phyloP scores from a whole-genome alignment of 2,329 filamentous ascomycete genomes.

The Dactylellina cionopaga region DNA sequence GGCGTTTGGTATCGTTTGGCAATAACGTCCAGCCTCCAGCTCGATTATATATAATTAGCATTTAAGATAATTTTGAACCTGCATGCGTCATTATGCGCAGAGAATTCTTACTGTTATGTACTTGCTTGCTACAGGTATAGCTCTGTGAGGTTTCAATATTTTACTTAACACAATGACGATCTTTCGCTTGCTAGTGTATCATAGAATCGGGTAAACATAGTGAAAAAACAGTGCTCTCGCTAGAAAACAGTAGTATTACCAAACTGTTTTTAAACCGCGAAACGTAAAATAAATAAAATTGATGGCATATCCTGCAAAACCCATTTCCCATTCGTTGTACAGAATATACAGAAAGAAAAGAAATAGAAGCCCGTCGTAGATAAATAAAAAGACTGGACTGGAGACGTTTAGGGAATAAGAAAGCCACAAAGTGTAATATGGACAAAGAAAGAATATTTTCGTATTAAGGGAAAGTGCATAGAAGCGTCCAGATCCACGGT shows the following conservation, averaged over 20 bases:
- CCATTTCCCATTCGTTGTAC: no score
- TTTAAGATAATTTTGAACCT: no score
- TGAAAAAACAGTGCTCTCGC: neutral
- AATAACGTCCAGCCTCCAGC: no score
- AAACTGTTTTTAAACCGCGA: neutral
- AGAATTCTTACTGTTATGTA: no score
- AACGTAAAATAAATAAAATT: neutral
- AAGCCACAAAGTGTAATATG: constrained; percentile 26
- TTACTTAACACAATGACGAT: no score
- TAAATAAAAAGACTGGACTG: neutral
- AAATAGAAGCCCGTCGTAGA: neutral
- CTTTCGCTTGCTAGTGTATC: no score
- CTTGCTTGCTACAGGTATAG: no score
- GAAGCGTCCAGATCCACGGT: constrained; percentile 11
- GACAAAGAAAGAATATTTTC: constrained; percentile 38
- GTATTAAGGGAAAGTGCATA: constrained; percentile 36
- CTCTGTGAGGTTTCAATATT: no score
- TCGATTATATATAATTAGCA: no score
- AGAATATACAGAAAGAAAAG: neutral
- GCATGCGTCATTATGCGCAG: no score
- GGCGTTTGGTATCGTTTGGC: no score
- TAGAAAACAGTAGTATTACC: neutral
- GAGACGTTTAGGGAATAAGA: neutral
- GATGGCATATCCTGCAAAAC: no score
- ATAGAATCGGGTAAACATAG: neutral